Evolutionary conservation across 2,329 filamentous ascomycete genomes (phyloP).

Genomic region (Dothidotthia symphoricarpi): DNA sequence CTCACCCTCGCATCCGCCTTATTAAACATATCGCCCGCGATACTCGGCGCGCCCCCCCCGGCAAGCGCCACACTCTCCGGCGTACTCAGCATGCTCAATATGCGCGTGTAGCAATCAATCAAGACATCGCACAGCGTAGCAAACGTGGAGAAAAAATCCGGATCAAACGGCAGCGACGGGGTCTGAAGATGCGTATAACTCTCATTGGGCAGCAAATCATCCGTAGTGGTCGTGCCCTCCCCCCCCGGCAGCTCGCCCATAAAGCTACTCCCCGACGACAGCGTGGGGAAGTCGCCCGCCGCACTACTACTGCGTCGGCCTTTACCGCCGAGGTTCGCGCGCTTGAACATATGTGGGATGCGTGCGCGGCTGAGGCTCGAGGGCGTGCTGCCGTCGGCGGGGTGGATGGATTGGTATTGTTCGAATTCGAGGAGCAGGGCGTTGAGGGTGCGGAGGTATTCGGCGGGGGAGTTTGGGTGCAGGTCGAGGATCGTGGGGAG

Average conservation of each 20-base stretch:
- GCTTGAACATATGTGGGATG: constrained; percentile 58
- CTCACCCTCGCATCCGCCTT: constrained; percentile 85
- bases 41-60: constrained; percentile 27
- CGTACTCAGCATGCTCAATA: constrained; percentile 72
- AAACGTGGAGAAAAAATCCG: constrained; percentile 96
- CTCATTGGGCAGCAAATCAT: constrained; percentile 59
- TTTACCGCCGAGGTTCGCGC: constrained; percentile 39
- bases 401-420: constrained; percentile 83
- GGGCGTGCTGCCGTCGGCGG: constrained; percentile 68
- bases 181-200: constrained; percentile 87
- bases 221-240: constrained; percentile 33
- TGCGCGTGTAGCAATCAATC: constrained; percentile 83
- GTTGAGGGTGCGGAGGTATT: constrained; percentile 85
- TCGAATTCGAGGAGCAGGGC: constrained; percentile 89
- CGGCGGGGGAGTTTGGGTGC: constrained; percentile 72
- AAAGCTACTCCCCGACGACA: constrained; percentile 25
- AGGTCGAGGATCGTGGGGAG: constrained; percentile 87
- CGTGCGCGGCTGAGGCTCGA: constrained; percentile 73
- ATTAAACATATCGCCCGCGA: constrained; percentile 77
- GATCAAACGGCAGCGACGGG: constrained; percentile 90
- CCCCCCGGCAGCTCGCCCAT: constrained; percentile 22
- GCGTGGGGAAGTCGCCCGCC: constrained; percentile 47
- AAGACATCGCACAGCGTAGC: constrained; percentile 92
- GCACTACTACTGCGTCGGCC: constrained; percentile 57
- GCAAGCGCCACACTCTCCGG: constrained; percentile 51